Evolutionary conservation across 1,139 yeast genomes (phyloP), one percentile per base, ranked within the genome.

Genomic region (Hansenula sp.): DNA sequence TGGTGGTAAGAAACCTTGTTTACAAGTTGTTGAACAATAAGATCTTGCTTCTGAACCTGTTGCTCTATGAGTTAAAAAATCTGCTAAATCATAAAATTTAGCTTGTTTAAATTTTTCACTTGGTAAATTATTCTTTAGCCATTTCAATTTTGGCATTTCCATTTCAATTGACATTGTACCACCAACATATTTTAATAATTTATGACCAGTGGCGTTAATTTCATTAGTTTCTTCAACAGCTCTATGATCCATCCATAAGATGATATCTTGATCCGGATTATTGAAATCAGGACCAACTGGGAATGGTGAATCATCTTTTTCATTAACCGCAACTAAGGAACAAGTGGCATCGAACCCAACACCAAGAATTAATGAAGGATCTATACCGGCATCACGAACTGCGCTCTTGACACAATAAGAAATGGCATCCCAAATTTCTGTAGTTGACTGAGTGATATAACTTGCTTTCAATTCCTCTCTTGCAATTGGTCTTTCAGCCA

Each of bases 181-280:
- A 42, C 99, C 99, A 13, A 93, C 99, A 61, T 89, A 93, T 63
- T 87, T 84, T 58, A 93, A 75, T 49, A 87, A 77, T 57, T 78
- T 80, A 62, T 89, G 95, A 35, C 77, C 77, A 1, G 96, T 84
- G 39, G 84, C 79, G 64, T 91, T 91, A 64, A 93, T 90, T 44
- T 71, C 76, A 49, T 79, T 70, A 18, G 97, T 90, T 63, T 91
- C 96, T n/a, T 72, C 72, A n/a, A 74, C 81, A 1, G 99, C 97
- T 53, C 99, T 77, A 66, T 93, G 99, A 67, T 93, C 99, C 97
- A 93, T 91, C 98, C 99, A 93, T 47, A 93, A 69, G 43, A 93
- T 81, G 58, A 93, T 84, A 65, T 93, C 90, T 61, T 91, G 96
- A 51, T 76, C 76, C 35, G 70, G 56, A 58, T 88, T 82, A 34